Conservation (phyloP, 257 asterid genomes). For the Solanum microdontum region DNA sequence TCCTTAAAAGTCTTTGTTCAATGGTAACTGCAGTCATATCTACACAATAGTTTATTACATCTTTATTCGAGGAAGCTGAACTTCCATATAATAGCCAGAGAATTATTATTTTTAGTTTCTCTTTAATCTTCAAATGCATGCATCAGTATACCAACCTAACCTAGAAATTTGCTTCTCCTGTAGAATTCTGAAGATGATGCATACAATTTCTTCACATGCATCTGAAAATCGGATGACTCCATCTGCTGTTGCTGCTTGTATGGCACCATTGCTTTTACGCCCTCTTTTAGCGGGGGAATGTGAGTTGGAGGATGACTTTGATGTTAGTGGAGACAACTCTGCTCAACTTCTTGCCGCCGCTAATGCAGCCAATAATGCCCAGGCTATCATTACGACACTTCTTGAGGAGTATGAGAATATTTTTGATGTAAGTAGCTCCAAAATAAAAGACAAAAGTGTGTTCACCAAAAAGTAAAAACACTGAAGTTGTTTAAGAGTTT, state of each 20-base stretch:
- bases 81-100: not conserved
- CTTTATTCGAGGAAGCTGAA: not conserved
- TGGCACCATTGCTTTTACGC: slow-evolving; percentile 95
- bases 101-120: not conserved
- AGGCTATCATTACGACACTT: slow-evolving; percentile 65
- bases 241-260: slow-evolving; percentile 92
- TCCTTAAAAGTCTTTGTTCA: not conserved
- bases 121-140: not conserved
- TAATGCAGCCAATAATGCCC: slow-evolving; percentile 86
- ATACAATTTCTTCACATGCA: slow-evolving; percentile 57
- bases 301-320: slow-evolving; percentile 74
- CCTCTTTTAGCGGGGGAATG: slow-evolving; percentile 95
- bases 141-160: not conserved
- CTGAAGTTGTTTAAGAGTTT: not conserved
- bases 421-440: slow-evolving; percentile 52
- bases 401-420: slow-evolving; percentile 78
- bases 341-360: slow-evolving; percentile 94
- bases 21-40: not conserved
- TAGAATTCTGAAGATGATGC: slow-evolving; percentile 87
- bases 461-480: not conserved
- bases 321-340: slow-evolving; percentile 66
- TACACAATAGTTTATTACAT: not conserved
- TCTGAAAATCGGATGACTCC: slow-evolving; percentile 80
- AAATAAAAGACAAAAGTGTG: not conserved
- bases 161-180: slow-evolving; percentile 7